Base-by-base conservation (phyloP, 73 alveolate genomes). In the Tetrahymena malaccensis region DNA sequence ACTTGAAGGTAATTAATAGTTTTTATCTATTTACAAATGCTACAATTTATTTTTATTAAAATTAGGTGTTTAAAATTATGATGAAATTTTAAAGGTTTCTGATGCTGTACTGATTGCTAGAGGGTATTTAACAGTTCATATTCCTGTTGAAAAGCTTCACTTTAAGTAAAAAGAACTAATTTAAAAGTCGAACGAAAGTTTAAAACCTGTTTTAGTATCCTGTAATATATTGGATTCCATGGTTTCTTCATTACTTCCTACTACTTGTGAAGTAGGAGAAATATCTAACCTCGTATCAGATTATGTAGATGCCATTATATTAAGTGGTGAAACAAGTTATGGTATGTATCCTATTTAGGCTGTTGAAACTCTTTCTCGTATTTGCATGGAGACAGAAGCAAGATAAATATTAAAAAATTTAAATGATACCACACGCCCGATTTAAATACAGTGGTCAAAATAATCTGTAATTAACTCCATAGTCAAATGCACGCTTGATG, bases 21-120 rank as follows among this genome's bases (percentile, higher is more conserved):
- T 4, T 35, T 35, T 35, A 35, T 6, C 6, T 35, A 35, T 35
- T 35, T 35, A 35, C 43, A 6, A 4, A 6, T 4, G 43, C 43
- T 4, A n/a, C n/a, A n/a, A n/a, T n/a, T 70, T 85, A 94, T 94
- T 25, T 70, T 85, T 21, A 40, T 70, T 11, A 83, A 94, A 85
- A 50, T 15, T 35, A 85, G 96, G 96, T 44, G 93, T 94, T 21
- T 44, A 94, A 55, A 94, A 94, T 94, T 94, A 70, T 85, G 96
- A 94, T 85, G 58, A 94, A 43, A 94, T 94, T 55, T 44, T 94
- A 85, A 85, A 94, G 85, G 83, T 84, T 38, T 94, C 96, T 35
- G 96, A 94, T 94, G 96, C 95, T 13, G 93, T 94, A 21, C 33
- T 94, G 34, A 85, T 94, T 21, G 96, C 96, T 19, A 35, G 96